Evolutionary conservation across 768 basidiomycete genomes (phyloP), one percentile per base, ranked within the genome.

Genomic region (Pleurotus giganteus): DNA sequence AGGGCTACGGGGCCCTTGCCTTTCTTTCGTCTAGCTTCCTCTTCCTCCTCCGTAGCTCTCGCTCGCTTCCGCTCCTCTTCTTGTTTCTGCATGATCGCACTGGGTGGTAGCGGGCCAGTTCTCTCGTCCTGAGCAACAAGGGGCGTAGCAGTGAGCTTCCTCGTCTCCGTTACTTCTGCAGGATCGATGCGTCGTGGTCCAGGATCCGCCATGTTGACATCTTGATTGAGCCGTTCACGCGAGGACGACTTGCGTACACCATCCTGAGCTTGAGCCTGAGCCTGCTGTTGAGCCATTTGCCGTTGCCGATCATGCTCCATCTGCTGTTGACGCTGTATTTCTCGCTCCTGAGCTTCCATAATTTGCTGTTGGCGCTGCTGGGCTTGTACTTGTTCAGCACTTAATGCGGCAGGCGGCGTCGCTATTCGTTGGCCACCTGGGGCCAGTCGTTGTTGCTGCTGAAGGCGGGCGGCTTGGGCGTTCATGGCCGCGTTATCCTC

Each of bases 101-200:
- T 79, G 13, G 76, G 69, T 19, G 70, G 66, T 29, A 74, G 44
- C 4, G 72, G 7, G 58, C 69, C 54, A 28, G 45, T 44, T 27
- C 71, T 76, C 27, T 70, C 76, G 15, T 82, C 83, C 13, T 88
- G 85, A 9, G 84, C 89, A 19, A 95, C 83, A 1, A 80, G 74
- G 1, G 94, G 94, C 0, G 92, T 95, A 55, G 82, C 84, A 8
- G 84, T 87, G 53, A 94, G 74, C 60, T 89, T 86, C 53, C 81
- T 80, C 4, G 93, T 94, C 64, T 91, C 94, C 1, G 74, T 81
- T 4, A 72, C 81, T 47, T 88, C 83, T 1, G 81, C 77, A 12
- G 86, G 87, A 67, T 94, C 93, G 56, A 85, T 69, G 23, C 72
- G 63, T 39, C 68, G 69, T 17, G 64, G 43, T 3, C 61, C 60